Base-by-base conservation (phyloP, 768 basidiomycete species). In the Fibroporia radiculosa region DNA sequence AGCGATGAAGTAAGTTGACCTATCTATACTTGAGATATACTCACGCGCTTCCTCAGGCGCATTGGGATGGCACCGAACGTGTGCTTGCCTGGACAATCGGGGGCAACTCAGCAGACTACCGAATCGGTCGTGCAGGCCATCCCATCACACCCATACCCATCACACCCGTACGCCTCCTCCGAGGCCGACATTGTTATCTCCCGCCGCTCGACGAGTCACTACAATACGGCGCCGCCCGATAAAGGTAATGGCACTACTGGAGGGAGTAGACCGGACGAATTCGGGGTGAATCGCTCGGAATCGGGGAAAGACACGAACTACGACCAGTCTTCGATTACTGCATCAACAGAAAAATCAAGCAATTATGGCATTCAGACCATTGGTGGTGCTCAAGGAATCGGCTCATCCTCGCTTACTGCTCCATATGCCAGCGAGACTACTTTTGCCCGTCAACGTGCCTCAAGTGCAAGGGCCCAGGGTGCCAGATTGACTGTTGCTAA, bases 61-160 rank as follows among this genome's bases (percentile, higher is more conserved):
- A 77, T 77, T 24, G 74, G 73, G 2, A 51, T 55, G 18, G 70
- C 73, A 1, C 68, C 71, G 2, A 73, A 63, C 45, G 59, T 72
- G 24, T 72, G 55, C 13, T 6, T 35, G 12, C 42, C 31, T 12
- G 42, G 42, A 13, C 28, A 31, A 3, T n/a, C n/a, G n/a, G n/a
- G n/a, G n/a, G 18, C 42, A 24, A 14, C 27, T 5, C 19, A 19
- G 12, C 14, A 31, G 6, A 3, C 42, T 3, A 18, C 20, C 23
- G 29, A 22, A 11, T 35, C 18, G 20, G 43, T 47, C 28, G 41
- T 33, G n/a, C 27, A 32, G 36, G 44, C 34, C 7, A 49, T 49
- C 33, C 35, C 40, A 11, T 20, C 48, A 4, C 25, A 35, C 23
- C 41, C 45, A 18, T 22, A 25, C 27, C 29, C 53, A 0, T 43